Conservation (phyloP, 2,329 filamentous ascomycete genomes). For the Curvularia lunata region DNA sequence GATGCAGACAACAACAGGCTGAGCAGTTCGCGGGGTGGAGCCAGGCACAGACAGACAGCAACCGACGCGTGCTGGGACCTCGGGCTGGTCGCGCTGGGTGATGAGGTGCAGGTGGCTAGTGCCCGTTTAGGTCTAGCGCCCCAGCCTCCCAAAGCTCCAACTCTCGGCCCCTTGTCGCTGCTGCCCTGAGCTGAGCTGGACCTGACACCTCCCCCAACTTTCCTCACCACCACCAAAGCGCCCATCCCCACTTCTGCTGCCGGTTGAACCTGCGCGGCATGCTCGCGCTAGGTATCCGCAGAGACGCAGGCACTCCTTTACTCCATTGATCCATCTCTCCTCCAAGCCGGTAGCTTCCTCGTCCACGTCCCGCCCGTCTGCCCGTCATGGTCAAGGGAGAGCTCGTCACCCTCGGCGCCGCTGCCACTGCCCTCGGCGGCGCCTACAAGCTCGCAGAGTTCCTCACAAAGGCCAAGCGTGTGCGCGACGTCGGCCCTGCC, state of each 20-base stretch:
- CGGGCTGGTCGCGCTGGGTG: constrained; percentile 27
- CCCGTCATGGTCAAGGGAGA: constrained; percentile 43
- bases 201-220: constrained; percentile 17
- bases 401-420: constrained; percentile 42
- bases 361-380: constrained; percentile 12
- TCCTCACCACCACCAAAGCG: constrained; percentile 24
- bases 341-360: constrained; percentile 18
- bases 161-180: constrained; percentile 8
- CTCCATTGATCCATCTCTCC: constrained; percentile 28
- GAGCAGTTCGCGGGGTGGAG: constrained; percentile 11
- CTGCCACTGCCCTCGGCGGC: constrained; percentile 43
- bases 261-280: constrained; percentile 40
- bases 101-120: constrained; percentile 18
- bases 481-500: constrained; percentile 46
- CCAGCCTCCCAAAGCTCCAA: constrained; percentile 29
- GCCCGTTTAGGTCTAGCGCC: constrained; percentile 21
- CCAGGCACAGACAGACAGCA: not conserved
- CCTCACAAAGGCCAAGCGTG: constrained; percentile 44
- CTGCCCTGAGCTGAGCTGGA: constrained; percentile 17
- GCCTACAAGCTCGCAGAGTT: constrained; percentile 50
- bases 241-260: constrained; percentile 26
- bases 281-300: constrained; percentile 39
- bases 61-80: constrained; percentile 18
- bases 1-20: not conserved
- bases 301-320: constrained; percentile 31